Evolutionary conservation across 495 filamentous ascomycete genomes (phyloP).

Genomic region (Penicillium samsonianum): DNA sequence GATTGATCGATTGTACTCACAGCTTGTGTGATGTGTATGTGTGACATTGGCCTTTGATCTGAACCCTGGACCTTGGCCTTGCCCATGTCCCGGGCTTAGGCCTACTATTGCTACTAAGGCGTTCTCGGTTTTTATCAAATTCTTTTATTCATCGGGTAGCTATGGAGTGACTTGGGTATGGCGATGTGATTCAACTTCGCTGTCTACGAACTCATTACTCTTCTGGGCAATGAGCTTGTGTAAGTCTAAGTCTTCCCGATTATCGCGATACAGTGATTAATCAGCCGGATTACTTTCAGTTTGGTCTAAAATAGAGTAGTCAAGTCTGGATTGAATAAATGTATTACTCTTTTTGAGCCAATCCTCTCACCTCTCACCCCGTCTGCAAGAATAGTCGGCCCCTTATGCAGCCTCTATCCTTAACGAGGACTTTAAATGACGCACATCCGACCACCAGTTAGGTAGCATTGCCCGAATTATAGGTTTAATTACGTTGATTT

Average conservation of each 20-base stretch:
- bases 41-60: conserved; percentile 13
- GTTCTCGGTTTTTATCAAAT: conserved; percentile 9
- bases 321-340: too few relatives aligned
- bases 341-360: too few relatives aligned
- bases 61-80: conserved; percentile 2
- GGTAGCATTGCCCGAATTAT: too few relatives aligned
- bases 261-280: not conserved
- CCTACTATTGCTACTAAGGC: not conserved
- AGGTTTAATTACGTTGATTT: too few relatives aligned
- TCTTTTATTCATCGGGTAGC: conserved; percentile 19
- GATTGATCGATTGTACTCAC: conserved; percentile 28
- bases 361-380: too few relatives aligned
- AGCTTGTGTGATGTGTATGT: conserved; percentile 29
- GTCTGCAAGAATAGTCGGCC: too few relatives aligned
- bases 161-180: conserved; percentile 14
- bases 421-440: too few relatives aligned
- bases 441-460: too few relatives aligned
- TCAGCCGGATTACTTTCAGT: not conserved
- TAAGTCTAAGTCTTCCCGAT: not conserved
- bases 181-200: not conserved
- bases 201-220: not conserved
- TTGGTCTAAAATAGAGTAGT: too few relatives aligned
- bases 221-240: not conserved
- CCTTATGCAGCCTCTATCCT: too few relatives aligned
- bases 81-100: not conserved